phyloP scores from a whole-genome alignment of 257 asterid species.

The Solanum lignicaule region DNA sequence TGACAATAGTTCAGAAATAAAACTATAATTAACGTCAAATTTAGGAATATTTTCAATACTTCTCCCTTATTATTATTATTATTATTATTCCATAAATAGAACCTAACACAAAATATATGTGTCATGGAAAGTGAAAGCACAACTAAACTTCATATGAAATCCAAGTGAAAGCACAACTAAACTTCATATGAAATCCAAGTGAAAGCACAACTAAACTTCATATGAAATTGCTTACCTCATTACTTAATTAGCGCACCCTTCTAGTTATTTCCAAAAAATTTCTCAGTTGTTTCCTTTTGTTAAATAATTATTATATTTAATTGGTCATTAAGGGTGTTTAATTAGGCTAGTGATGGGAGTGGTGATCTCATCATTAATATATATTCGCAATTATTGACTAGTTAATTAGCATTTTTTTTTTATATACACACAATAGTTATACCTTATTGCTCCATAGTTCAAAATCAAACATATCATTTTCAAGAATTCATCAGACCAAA shows the following conservation, averaged over 20 bases:
- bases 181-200: neutral
- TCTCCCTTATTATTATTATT: neutral
- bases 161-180: too few relatives aligned
- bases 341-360: neutral
- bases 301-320: neutral
- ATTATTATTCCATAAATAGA: neutral
- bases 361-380: neutral
- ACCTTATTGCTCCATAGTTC: neutral
- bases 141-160: neutral
- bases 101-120: neutral
- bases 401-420: neutral
- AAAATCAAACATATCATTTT: neutral
- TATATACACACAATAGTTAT: neutral
- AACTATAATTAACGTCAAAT: too few relatives aligned
- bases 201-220: neutral
- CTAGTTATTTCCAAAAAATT: neutral
- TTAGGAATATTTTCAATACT: neutral
- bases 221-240: neutral
- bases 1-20: too few relatives aligned
- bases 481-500: neutral
- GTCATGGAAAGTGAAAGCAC: neutral
- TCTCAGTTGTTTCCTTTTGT: neutral
- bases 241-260: neutral
- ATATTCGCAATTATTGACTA: neutral
- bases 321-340: neutral